A percentile compares a stretch with the other conserved stretches of the same genome.
Evolutionary conservation across 768 basidiomycete species (phyloP).

Genomic region (Termitomyces bulborhizus): DNA sequence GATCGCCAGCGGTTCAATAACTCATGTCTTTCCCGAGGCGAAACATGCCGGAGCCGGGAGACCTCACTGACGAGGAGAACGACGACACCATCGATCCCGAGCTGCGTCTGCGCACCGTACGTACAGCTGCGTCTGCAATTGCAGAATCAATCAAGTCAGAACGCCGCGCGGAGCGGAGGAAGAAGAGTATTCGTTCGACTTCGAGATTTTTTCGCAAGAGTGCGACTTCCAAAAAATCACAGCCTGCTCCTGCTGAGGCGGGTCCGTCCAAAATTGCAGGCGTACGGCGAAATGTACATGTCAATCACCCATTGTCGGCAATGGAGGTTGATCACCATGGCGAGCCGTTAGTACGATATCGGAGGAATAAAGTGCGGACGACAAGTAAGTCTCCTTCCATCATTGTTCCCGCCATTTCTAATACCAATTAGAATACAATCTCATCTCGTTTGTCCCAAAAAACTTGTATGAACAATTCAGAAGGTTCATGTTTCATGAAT

Average conservation of each 20-base stretch:
- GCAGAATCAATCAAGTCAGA: slow-evolving; percentile 83
- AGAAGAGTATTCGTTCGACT: slow-evolving; percentile 43
- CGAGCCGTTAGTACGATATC: slow-evolving; percentile 77
- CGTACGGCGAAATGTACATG: slow-evolving; percentile 67
- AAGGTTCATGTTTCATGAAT: slow-evolving; percentile 40
- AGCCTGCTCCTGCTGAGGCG: slow-evolving; percentile 19
- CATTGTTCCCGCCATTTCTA: not conserved
- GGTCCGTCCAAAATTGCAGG: slow-evolving; percentile 40
- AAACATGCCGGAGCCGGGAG: slow-evolving; percentile 29
- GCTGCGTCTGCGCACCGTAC: slow-evolving; percentile 84
- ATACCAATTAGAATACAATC: slow-evolving; percentile 67
- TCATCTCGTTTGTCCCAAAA: slow-evolving; percentile 87
- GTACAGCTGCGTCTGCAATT: slow-evolving; percentile 87
- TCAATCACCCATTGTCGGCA: slow-evolving; percentile 64
- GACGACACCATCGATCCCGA: slow-evolving; percentile 76
- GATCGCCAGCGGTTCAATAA: slow-evolving; percentile 8
- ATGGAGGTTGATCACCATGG: slow-evolving; percentile 63
- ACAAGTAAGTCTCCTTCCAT: slow-evolving; percentile 57
- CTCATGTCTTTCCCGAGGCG: slow-evolving; percentile 34
- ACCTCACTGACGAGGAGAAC: slow-evolving; percentile 53
- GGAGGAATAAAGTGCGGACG: slow-evolving; percentile 90
- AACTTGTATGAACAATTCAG: slow-evolving; percentile 95
- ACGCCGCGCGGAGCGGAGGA: slow-evolving; percentile 55
- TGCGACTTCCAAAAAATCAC: slow-evolving; percentile 40
- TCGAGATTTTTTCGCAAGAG: slow-evolving; percentile 54